phyloP scores from a whole-genome alignment of 1,284 basidiomycete genomes.

The Porogramme epimiltina region DNA sequence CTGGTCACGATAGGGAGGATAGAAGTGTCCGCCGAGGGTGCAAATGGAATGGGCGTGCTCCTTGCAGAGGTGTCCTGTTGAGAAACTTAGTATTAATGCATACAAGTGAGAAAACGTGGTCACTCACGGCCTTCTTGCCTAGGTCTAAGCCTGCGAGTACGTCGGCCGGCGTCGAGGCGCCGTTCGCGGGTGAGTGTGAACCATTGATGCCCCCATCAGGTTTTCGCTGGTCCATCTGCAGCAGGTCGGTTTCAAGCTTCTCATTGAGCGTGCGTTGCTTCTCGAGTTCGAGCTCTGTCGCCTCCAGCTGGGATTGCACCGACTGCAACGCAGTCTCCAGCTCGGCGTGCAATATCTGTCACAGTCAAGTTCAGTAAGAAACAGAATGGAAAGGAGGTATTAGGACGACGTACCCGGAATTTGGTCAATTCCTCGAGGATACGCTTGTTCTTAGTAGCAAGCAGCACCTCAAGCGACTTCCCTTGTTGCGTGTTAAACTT shows the following conservation, averaged over 20 bases:
- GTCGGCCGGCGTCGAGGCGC: slow-evolving; percentile 26
- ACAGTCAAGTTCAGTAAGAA: background rate
- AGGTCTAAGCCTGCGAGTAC: slow-evolving; percentile 75
- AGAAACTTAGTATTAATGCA: background rate
- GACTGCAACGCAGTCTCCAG: slow-evolving; percentile 69
- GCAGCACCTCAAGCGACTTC: slow-evolving; percentile 86
- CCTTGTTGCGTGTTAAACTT: slow-evolving; percentile 77
- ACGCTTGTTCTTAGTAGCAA: slow-evolving; percentile 92
- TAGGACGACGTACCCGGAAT: slow-evolving; percentile 66
- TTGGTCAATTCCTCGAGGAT: slow-evolving; percentile 94
- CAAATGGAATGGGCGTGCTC: slow-evolving; percentile 67
- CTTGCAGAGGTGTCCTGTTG: slow-evolving; percentile 47
- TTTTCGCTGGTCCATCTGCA: slow-evolving; percentile 70
- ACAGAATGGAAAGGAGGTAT: slow-evolving; percentile 1
- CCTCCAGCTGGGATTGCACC: slow-evolving; percentile 60
- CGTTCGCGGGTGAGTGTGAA: slow-evolving; percentile 16
- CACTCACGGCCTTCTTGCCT: slow-evolving; percentile 50
- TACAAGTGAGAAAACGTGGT: background rate
- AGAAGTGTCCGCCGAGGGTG: slow-evolving; percentile 80
- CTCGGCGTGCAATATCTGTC: slow-evolving; percentile 80
- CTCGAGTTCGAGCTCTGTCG: slow-evolving; percentile 67
- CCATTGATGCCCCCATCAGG: slow-evolving; percentile 33
- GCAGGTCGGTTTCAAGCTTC: slow-evolving; percentile 87
- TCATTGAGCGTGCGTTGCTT: slow-evolving; percentile 84
- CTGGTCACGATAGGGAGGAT: slow-evolving; percentile 96